Evolutionary conservation across 352 stramenopile species (phyloP).

Genomic region (Pythium myriotylum): DNA sequence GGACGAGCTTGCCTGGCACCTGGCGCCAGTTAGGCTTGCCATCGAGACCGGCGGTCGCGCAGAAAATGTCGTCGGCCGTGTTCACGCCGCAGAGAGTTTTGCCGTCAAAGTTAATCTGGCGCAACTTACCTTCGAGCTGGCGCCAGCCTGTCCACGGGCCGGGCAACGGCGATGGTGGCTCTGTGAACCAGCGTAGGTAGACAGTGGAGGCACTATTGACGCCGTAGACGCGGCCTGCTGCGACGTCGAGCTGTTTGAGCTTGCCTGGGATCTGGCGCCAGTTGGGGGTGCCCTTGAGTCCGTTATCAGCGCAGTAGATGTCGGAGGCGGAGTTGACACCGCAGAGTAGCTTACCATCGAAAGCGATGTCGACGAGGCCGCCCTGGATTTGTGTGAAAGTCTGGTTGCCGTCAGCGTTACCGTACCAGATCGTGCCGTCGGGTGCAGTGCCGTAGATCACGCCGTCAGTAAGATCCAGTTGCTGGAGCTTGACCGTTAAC

Average conservation of each 20-base stretch:
- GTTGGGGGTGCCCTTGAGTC: conserved; percentile 11
- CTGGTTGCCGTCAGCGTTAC: conserved; percentile 24
- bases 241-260: conserved; percentile 26
- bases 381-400: conserved; percentile 19
- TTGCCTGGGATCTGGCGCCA: conserved; percentile 16
- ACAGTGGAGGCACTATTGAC: conserved; percentile 6
- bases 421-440: conserved; percentile 26
- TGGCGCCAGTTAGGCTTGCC: conserved; percentile 26
- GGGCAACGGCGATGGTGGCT: not conserved
- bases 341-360: conserved; percentile 33
- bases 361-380: conserved; percentile 23
- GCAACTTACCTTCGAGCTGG: conserved; percentile 17
- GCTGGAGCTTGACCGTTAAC: conserved; percentile 28
- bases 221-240: conserved; percentile 24
- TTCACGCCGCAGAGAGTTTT: conserved; percentile 20
- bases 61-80: conserved; percentile 17
- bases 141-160: conserved; percentile 13
- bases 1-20: conserved; percentile 19
- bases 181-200: conserved; percentile 21
- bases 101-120: conserved; percentile 30
- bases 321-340: conserved; percentile 10
- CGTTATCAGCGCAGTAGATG: conserved; percentile 24
- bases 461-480: conserved; percentile 28
- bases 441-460: conserved; percentile 22
- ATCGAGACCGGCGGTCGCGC: conserved; percentile 23